Evolutionary conservation across 2,329 filamentous ascomycete species (phyloP), one percentile per base, ranked within the genome.

Genomic region (Talaromyces sp.): DNA sequence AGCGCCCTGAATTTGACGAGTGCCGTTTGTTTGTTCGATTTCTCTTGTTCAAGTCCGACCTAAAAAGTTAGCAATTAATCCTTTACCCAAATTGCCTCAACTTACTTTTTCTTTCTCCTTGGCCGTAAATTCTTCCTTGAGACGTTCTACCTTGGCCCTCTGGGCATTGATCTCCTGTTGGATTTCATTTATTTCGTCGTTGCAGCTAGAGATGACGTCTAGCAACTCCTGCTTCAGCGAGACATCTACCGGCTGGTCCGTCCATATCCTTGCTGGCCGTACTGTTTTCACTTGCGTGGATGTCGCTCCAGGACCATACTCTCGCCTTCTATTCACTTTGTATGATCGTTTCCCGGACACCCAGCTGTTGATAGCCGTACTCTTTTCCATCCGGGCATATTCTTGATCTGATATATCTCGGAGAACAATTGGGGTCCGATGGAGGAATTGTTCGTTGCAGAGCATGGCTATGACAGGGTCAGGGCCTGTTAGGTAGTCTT

Each of bases 381-480:
- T 56, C 14, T 78, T 76, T 50, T 85, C 77, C 36, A 96, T 79
- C n/a, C 75, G 77, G n/a, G 89, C 80, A 68, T 88, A 91, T 67
- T 92, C 87, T 44, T 84, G 80, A 34, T 90, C 84, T 2, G 75
- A 84, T 36, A 93, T 85, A 9, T 91, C 86, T 5, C 73, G 74
- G 14, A 87, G 78, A 16, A 85, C 81, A 52, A 94, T 83, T 0
- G 86, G 91, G 5, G 88, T 88, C 30, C 80, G 78, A 68, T 96
- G 87, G 6, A 97, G 75, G 59, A 79, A 83, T 62, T 83, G 85
- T 67, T 90, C 88, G 12, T 87, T 84, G 74, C 92, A 97, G 27
- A 99, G 84, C 89, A 96, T 95, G 6, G 91, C 89, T 36, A 98
- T 78, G 1, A 99, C 91, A 1, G 90, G 84, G 1, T 89, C 87